Base-by-base conservation (phyloP, 208 protist genomes). In the Acanthamoeba royreba region DNA sequence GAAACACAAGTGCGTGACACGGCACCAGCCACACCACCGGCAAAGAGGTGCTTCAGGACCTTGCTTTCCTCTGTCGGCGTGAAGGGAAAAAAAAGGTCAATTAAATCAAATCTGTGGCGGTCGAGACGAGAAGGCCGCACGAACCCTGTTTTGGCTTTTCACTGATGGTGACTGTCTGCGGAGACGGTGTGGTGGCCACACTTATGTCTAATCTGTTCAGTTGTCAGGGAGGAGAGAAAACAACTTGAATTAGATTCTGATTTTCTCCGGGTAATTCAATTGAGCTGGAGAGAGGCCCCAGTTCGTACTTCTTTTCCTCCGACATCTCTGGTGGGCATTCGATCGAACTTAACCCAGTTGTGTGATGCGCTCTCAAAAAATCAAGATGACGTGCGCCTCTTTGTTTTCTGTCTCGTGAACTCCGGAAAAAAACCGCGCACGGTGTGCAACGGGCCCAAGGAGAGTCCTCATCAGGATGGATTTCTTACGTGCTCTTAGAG, bases 1-100 rank as follows among this genome's bases (percentile, higher is more conserved):
- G 98, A 97, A 53, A 99, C 98, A 19, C 98, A 94, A 4, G 98
- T 98, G 79, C 98, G 98, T 89, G 98, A 98, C 43, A 99, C 96
- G 1, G 98, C 98, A 4, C 98, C 98, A 79, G 98, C 98, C 25
- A 99, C 96, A 25, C 98, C 98, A 49, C 98, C 98, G 35, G 98
- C 98, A 25, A 97, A 96, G 72, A 99, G 98, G 79, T 97, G 96
- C 94, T 99, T 98, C 28, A 98, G 79, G 28, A 92, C 45, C 58
- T 92, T 83, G 42, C 72, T 83, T 2, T 83, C 72, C 42, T 83
- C 72, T 83, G 72, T 17, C 8, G 15, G 31, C 8, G 4, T 63
- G 3, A 4, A 77, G 19, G 5, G 43, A 19, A n/a, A n/a, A 77
- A n/a, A 77, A 69, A 8, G 58, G 13, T 9, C 25, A 69, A 38